Conservation (phyloP, 257 asterid species). For the Asclepias syriaca region DNA sequence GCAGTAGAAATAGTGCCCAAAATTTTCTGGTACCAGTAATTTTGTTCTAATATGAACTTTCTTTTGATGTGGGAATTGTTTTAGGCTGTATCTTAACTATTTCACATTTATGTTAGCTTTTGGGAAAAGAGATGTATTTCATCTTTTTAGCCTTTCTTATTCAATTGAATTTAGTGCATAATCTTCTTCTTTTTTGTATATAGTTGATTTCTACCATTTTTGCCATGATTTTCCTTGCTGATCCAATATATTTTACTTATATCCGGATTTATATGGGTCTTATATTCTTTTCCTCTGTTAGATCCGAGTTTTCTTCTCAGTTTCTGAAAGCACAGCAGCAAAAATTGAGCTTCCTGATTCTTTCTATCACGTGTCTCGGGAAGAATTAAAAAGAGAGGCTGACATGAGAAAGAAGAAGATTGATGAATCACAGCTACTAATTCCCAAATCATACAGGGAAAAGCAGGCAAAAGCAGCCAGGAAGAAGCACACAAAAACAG, state of each 20-base stretch:
- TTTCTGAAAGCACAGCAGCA: slow-evolving; percentile 78
- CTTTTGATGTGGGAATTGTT: not conserved
- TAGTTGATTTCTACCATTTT: not conserved
- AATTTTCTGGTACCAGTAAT: not conserved
- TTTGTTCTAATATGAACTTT: not conserved
- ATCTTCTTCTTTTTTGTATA: not conserved
- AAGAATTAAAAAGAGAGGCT: slow-evolving; percentile 78
- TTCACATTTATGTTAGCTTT: not conserved
- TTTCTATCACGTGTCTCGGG: slow-evolving; percentile 61
- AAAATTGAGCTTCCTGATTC: slow-evolving; percentile 81
- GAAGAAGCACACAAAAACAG: slow-evolving; percentile 57
- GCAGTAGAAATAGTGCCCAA: not conserved
- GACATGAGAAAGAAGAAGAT: slow-evolving; percentile 66
- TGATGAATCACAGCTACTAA: slow-evolving; percentile 81
- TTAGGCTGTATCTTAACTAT: not conserved
- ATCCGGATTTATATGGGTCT: slow-evolving; percentile 11
- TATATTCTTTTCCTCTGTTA: slow-evolving; percentile 20
- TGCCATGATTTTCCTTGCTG: slow-evolving; percentile 1
- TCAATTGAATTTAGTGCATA: not conserved
- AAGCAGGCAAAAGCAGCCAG: slow-evolving; percentile 81
- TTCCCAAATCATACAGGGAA: slow-evolving; percentile 85
- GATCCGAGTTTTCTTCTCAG: slow-evolving; percentile 85
- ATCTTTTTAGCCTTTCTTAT: not conserved
- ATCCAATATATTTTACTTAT: not conserved
- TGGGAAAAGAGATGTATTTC: not conserved